phyloP scores from a whole-genome alignment of 2,329 filamentous ascomycete genomes.

The Paramyrothecium roridum region DNA sequence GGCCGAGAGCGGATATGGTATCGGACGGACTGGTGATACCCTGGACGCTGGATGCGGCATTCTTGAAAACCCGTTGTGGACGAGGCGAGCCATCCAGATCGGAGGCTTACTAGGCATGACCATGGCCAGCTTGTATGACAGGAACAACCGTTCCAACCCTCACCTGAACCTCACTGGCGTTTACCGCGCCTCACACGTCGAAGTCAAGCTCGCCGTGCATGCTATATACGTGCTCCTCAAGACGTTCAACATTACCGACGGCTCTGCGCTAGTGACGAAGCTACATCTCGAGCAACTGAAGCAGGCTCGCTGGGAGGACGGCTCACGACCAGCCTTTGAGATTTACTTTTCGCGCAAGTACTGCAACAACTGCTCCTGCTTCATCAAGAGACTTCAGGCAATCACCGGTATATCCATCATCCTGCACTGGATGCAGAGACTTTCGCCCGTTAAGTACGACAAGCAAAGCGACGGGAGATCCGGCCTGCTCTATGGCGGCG shows the following conservation, averaged over 20 bases:
- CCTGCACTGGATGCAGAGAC: conserved; percentile 22
- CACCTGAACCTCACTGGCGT: conserved; percentile 14
- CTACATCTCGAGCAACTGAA: conserved; percentile 18
- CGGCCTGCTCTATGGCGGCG: neutral
- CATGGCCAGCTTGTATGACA: conserved; percentile 25
- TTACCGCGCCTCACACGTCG: conserved; percentile 32
- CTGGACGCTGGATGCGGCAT: conserved; percentile 17
- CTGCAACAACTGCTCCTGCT: conserved; percentile 22
- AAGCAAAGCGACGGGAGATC: neutral
- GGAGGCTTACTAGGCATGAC: conserved; percentile 23
- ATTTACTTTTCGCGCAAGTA: conserved; percentile 31
- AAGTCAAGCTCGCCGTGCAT: conserved; percentile 35
- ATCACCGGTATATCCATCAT: conserved; percentile 22
- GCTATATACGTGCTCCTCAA: conserved; percentile 23
- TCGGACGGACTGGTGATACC: conserved; percentile 21
- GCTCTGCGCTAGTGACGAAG: conserved; percentile 12
- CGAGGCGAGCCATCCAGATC: conserved; percentile 21
- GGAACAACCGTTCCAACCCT: neutral
- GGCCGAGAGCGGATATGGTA: conserved; percentile 30
- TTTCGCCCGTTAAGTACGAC: conserved; percentile 23
- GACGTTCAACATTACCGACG: conserved; percentile 18
- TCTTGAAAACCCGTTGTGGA: conserved; percentile 28
- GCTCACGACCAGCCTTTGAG: conserved; percentile 23
- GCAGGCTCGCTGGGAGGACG: conserved; percentile 18
- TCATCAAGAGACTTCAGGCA: conserved; percentile 18